These are phyloP conservation scores for Coemansia biformis DNA, from an alignment of 192 early-diverging fungal genomes.

Conservation along the genomic window DNA sequence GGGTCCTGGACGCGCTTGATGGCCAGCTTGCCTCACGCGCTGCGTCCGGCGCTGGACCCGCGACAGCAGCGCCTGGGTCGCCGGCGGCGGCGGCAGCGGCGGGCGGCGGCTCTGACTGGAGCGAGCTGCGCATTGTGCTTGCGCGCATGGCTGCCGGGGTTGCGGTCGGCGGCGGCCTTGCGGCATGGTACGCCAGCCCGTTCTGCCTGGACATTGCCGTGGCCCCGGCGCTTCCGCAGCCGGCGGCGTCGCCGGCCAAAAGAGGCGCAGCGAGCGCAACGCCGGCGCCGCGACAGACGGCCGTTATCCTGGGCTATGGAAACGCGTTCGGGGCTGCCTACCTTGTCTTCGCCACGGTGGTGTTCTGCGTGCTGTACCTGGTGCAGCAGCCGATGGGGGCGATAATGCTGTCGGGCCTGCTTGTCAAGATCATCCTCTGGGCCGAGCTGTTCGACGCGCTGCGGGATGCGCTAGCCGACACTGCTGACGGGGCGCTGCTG, in stretches of 20 bases:
- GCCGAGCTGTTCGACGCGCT: constrained; percentile 52
- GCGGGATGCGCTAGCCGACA: constrained; percentile 14
- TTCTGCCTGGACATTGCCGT: constrained; percentile 52
- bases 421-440: constrained; percentile 43
- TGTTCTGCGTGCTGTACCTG: constrained; percentile 60
- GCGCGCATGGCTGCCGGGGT: constrained; percentile 56
- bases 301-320: constrained; percentile 54
- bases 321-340: constrained; percentile 69
- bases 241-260: too few relatives aligned
- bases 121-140: constrained; percentile 48
- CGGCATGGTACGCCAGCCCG: constrained; percentile 53
- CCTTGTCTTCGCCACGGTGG: constrained; percentile 55
- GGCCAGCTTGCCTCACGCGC: constrained; percentile 1
- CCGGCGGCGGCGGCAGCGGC: too few relatives aligned
- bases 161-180: constrained; percentile 49
- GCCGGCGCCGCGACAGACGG: constrained; percentile 10
- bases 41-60: too few relatives aligned
- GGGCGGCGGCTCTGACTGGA: constrained; percentile 14
- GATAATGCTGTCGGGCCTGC: constrained; percentile 50
- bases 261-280: background rate
- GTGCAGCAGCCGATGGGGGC: constrained; percentile 82
- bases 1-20: constrained; percentile 52
- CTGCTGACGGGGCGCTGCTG: constrained; percentile 16
- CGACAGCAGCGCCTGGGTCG: too few relatives aligned
- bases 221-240: background rate